Evolutionary conservation across 495 filamentous ascomycete genomes (phyloP), one percentile per base, ranked within the genome.

Genomic region (Mycothermus thermophilus): DNA sequence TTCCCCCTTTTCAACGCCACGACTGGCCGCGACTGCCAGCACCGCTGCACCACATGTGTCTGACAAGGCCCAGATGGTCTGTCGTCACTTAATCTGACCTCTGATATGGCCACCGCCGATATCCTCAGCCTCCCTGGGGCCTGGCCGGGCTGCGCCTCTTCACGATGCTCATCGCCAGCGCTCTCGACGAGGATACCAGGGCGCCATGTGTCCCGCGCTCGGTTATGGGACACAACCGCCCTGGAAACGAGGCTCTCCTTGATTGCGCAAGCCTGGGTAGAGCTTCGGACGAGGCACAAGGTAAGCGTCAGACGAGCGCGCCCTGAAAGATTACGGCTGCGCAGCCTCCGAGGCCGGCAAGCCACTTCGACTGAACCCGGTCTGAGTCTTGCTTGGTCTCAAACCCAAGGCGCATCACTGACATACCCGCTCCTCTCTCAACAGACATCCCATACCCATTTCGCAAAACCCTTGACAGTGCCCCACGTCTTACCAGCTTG

Each of bases 1-100:
- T n/a, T n/a, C n/a, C n/a, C n/a, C n/a, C n/a, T n/a, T n/a, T n/a
- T n/a, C n/a, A n/a, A n/a, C n/a, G n/a, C n/a, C n/a, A n/a, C n/a
- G n/a, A n/a, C n/a, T 14, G 40, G 44, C 37, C 34, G 39, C 21
- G 27, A 14, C 30, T 40, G 46, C 32, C 41, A 22, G 46, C 27
- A 50, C 50, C 52, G 52, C 56, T 57, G 53, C 54, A 57, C 46
- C 48, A 50, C 63, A 66, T 69, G 64, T 56, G 47, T 62, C 42
- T 50, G 50, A 46, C 42, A 52, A 26, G 34, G 28, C 35, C 19
- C 25, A 27, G 37, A 38, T 38, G 43, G 39, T 42, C 44, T 45
- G 51, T 48, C 37, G 51, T 53, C 53, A 60, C 48, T 37, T 53
- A 48, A 41, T 50, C 47, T 41, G 39, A 59, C 48, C 54, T 40